These are phyloP conservation scores for Prunus salicina DNA, from an alignment of 306 rosid species.

Conservation along the genomic window DNA sequence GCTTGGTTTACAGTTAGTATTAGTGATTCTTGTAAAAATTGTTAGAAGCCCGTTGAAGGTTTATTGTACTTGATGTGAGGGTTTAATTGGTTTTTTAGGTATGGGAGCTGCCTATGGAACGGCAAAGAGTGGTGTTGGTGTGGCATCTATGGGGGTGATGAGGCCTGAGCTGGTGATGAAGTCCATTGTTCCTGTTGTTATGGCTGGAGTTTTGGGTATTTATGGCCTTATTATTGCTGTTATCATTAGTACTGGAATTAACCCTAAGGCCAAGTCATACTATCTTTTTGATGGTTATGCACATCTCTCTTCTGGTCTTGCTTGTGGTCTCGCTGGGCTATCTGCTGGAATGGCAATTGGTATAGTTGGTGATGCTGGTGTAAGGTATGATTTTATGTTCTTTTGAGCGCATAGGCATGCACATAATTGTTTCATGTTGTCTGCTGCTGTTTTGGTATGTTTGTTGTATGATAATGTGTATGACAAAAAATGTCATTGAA, in stretches of 20 bases:
- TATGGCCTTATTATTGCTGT: slow-evolving; percentile 90
- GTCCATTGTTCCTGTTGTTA: slow-evolving; percentile 86
- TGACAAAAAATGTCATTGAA: background rate
- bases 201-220: slow-evolving; percentile 96
- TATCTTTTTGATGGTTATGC: slow-evolving; percentile 92
- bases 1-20: background rate
- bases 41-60: background rate
- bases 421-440: background rate
- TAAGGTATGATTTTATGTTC: slow-evolving; percentile 46
- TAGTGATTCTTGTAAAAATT: background rate
- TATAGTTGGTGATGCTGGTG: slow-evolving; percentile 92
- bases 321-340: slow-evolving; percentile 84
- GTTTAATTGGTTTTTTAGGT: slow-evolving; percentile 30
- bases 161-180: slow-evolving; percentile 93
- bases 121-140: slow-evolving; percentile 88
- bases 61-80: background rate
- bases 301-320: slow-evolving; percentile 87
- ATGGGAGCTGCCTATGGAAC: slow-evolving; percentile 96
- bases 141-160: slow-evolving; percentile 94
- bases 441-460: background rate
- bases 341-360: slow-evolving; percentile 96
- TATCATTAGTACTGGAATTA: slow-evolving; percentile 84
- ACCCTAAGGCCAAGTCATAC: slow-evolving; percentile 84
- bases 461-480: background rate
- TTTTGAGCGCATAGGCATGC: background rate